These are phyloP conservation scores for Nyssa sinensis DNA, from an alignment of 148 eudicot species.

Conservation along the genomic window DNA sequence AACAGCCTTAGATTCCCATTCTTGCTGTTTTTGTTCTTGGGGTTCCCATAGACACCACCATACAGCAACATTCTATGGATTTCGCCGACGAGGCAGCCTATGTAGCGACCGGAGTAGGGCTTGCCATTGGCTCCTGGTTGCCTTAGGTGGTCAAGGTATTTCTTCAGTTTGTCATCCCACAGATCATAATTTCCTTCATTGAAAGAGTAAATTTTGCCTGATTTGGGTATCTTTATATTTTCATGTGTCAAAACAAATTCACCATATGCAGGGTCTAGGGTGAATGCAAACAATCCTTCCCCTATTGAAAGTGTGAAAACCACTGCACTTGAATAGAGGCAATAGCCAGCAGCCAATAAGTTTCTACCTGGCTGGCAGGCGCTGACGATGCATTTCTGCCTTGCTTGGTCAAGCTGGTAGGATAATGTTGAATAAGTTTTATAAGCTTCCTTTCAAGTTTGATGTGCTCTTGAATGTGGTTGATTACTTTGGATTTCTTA, in stretches of 20 bases:
- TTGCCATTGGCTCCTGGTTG: slow-evolving; percentile 85
- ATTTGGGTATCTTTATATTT: slow-evolving; percentile 72
- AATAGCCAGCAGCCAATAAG: slow-evolving; percentile 93
- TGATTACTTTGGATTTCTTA: no score
- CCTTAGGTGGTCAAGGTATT: slow-evolving; percentile 79
- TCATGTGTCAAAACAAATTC: slow-evolving; percentile 88
- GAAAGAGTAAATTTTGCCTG: slow-evolving; percentile 86
- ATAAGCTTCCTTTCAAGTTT: no score
- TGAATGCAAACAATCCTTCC: slow-evolving; percentile 77
- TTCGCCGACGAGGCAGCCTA: slow-evolving; percentile 93
- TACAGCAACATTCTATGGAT: slow-evolving; percentile 83
- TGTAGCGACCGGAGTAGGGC: slow-evolving; percentile 89
- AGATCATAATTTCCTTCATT: slow-evolving; percentile 94
- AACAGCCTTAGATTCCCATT: slow-evolving; percentile 85
- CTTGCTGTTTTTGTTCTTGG: slow-evolving; percentile 83
- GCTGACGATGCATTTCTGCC: slow-evolving; percentile 71
- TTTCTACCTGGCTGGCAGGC: slow-evolving; percentile 95
- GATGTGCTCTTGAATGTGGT: no score
- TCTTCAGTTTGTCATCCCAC: slow-evolving; percentile 95
- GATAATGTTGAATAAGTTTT: neutral
- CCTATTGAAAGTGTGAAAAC: slow-evolving; percentile 87
- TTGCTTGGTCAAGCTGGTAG: slow-evolving; percentile 54
- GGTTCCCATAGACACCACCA: slow-evolving; percentile 95
- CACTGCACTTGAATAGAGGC: slow-evolving; percentile 96
- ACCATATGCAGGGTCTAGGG: slow-evolving; percentile 90